Conservation (phyloP, 2,329 filamentous ascomycete species). For the Mycogone perniciosa region DNA sequence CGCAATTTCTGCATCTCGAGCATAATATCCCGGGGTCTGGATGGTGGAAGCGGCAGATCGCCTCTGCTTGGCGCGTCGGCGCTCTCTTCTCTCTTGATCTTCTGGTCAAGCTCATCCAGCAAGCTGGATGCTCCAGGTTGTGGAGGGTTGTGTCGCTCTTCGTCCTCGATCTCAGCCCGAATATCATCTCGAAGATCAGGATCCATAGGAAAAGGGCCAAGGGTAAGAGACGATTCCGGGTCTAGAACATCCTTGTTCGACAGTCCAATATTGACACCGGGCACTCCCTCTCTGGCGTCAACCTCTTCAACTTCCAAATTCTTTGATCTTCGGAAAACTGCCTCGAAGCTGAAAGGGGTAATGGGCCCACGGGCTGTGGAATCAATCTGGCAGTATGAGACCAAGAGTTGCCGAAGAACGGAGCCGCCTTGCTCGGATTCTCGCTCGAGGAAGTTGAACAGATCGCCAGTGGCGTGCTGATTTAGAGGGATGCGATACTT, state of each 20-base stretch:
- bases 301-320: slow-evolving; percentile 57
- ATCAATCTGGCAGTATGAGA: slow-evolving; percentile 51
- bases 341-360: slow-evolving; percentile 57
- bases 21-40: slow-evolving; percentile 80
- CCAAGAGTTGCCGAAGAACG: slow-evolving; percentile 69
- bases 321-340: slow-evolving; percentile 50
- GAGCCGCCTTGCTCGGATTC: slow-evolving; percentile 75
- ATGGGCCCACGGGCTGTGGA: slow-evolving; percentile 56
- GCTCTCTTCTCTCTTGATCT: slow-evolving; percentile 83
- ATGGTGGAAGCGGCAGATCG: slow-evolving; percentile 80
- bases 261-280: slow-evolving; percentile 55
- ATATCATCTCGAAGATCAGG: slow-evolving; percentile 76
- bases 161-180: slow-evolving; percentile 76
- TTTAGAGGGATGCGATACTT: slow-evolving; percentile 91
- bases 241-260: slow-evolving; percentile 56
- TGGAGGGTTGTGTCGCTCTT: slow-evolving; percentile 73
- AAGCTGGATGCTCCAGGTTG: slow-evolving; percentile 64
- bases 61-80: slow-evolving; percentile 73
- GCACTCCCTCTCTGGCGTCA: slow-evolving; percentile 59
- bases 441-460: slow-evolving; percentile 85
- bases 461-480: slow-evolving; percentile 70
- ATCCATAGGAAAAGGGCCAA: slow-evolving; percentile 82
- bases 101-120: slow-evolving; percentile 80
- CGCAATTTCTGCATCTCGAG: slow-evolving; percentile 93
- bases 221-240: slow-evolving; percentile 54